Conservation (phyloP, 2,329 filamentous ascomycete species). For the Alternaria gaisen region DNA sequence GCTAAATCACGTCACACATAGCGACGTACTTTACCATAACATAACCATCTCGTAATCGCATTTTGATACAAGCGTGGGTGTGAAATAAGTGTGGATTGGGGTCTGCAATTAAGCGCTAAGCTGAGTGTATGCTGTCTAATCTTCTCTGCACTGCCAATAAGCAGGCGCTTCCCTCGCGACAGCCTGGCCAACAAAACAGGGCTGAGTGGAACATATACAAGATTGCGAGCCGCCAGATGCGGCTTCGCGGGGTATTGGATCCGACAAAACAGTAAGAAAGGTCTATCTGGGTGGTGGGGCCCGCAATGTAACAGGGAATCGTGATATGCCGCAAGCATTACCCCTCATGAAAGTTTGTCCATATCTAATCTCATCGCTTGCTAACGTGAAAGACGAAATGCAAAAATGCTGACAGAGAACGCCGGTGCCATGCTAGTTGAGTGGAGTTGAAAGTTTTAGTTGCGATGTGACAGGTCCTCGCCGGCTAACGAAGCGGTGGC, state of each 20-base stretch:
- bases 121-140: conserved; percentile 41
- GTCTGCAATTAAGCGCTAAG: conserved; percentile 47
- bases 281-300: conserved; percentile 32
- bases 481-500: conserved; percentile 80
- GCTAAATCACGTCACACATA: conserved; percentile 46
- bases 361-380: conserved; percentile 48
- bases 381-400: conserved; percentile 39
- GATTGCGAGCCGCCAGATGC: conserved; percentile 38
- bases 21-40: conserved; percentile 16
- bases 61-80: not conserved
- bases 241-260: conserved; percentile 49
- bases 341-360: conserved; percentile 29
- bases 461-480: conserved; percentile 52
- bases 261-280: conserved; percentile 40
- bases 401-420: conserved; percentile 46
- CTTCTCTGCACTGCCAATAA: conserved; percentile 37
- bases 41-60: conserved; percentile 46
- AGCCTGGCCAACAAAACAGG: conserved; percentile 29
- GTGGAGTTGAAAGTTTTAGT: conserved; percentile 25
- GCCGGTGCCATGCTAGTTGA: conserved; percentile 40
- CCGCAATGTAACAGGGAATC: conserved; percentile 35
- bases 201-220: conserved; percentile 46
- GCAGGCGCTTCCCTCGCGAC: conserved; percentile 31
- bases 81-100: conserved; percentile 26
- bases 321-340: conserved; percentile 39